phyloP scores from a whole-genome alignment of 2,329 filamentous ascomycete genomes.

The Aureobasidium vineae region DNA sequence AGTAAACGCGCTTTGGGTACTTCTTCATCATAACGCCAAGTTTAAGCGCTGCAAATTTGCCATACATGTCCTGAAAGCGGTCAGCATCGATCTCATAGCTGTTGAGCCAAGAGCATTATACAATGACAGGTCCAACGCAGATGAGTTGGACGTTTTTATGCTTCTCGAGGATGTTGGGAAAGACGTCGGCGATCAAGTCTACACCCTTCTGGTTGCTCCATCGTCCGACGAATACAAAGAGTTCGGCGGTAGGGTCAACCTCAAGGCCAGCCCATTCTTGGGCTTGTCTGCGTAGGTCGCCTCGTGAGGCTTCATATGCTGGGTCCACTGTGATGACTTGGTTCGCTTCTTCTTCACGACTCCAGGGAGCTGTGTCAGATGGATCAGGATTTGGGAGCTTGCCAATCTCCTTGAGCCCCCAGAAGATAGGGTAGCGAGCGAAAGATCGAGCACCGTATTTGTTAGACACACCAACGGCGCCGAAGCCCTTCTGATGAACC shows the following conservation, averaged over 20 bases:
- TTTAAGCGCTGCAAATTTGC: conserved; percentile 66
- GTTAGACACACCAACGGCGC: conserved; percentile 65
- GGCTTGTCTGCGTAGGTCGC: conserved; percentile 58
- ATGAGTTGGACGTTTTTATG: conserved; percentile 61
- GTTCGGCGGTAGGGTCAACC: conserved; percentile 59
- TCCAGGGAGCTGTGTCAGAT: conserved; percentile 61
- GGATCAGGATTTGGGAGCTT: conserved; percentile 65
- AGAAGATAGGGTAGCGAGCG: conserved; percentile 67
- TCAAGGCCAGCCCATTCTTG: conserved; percentile 67
- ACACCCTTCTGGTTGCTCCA: conserved; percentile 69
- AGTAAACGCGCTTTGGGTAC: conserved; percentile 64
- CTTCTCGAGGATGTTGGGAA: conserved; percentile 61
- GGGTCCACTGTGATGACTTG: conserved; percentile 55
- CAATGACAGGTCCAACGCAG: conserved; percentile 63
- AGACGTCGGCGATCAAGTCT: conserved; percentile 67
- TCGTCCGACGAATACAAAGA: conserved; percentile 66
- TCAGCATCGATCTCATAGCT: not conserved
- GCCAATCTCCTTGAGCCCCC: conserved; percentile 62
- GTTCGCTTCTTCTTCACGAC: conserved; percentile 52
- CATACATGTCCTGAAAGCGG: conserved; percentile 50
- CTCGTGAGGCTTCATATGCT: conserved; percentile 55
- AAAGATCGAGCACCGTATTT: conserved; percentile 68
- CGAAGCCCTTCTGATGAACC: conserved; percentile 65
- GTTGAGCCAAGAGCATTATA: conserved; percentile 34
- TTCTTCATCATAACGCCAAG: conserved; percentile 63